Evolutionary conservation across 75 land plant species (phyloP).

Genomic region (Pseudotsuga menziesii): DNA sequence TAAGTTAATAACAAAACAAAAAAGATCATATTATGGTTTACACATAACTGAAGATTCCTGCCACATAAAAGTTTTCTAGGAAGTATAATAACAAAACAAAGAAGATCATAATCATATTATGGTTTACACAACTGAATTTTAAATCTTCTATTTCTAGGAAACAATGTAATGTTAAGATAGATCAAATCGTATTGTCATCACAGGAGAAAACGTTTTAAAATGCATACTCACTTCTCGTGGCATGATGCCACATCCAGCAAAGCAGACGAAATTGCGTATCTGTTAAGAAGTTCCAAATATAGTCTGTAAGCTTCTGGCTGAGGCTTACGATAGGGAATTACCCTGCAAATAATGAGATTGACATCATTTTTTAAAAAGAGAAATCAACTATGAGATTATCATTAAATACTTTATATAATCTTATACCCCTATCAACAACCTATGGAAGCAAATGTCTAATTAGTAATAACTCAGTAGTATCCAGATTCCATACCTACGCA

Average conservation of each 20-base stretch:
- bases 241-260: conserved; percentile 13
- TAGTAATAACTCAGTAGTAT: too few species aligned
- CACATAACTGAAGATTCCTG: too few species aligned
- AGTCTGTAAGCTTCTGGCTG: conserved; percentile 63
- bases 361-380: neutral
- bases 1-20: too few species aligned
- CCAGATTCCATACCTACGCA: neutral
- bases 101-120: neutral
- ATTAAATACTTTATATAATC: neutral
- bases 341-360: conserved; percentile 19
- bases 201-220: neutral
- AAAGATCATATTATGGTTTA: too few species aligned
- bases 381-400: neutral
- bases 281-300: conserved; percentile 52
- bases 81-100: neutral
- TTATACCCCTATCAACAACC: neutral
- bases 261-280: conserved; percentile 34
- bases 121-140: neutral
- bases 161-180: neutral
- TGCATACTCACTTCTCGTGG: conserved; percentile 39
- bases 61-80: neutral
- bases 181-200: neutral
- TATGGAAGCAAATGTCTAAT: neutral
- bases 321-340: conserved; percentile 44
- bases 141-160: neutral